Evolutionary conservation across 2,329 filamentous ascomycete species (phyloP).

Genomic region (Aureobasidium mangrovei): DNA sequence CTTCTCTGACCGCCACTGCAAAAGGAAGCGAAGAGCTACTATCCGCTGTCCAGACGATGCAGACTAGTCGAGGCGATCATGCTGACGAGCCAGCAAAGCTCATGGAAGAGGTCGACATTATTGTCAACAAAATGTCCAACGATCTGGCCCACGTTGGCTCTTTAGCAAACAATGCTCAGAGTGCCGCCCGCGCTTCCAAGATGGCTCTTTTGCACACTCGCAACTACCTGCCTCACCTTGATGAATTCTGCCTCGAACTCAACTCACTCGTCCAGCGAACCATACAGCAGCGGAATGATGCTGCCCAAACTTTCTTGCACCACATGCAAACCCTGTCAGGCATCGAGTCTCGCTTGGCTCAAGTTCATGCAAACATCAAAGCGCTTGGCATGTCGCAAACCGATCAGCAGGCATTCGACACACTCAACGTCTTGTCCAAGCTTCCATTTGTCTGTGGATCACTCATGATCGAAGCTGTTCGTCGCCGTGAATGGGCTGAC

Average conservation of each 20-base stretch:
- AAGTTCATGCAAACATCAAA: slow-evolving; percentile 63
- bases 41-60: slow-evolving; percentile 36
- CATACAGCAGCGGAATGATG: slow-evolving; percentile 56
- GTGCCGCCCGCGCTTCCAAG: slow-evolving; percentile 52
- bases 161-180: slow-evolving; percentile 58
- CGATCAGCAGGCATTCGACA: slow-evolving; percentile 70
- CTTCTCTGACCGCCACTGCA: slow-evolving; percentile 33
- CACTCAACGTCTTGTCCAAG: slow-evolving; percentile 69
- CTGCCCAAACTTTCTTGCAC: slow-evolving; percentile 55
- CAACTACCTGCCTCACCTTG: slow-evolving; percentile 53
- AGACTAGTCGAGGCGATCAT: slow-evolving; percentile 42
- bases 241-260: slow-evolving; percentile 49
- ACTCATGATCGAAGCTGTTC: slow-evolving; percentile 74
- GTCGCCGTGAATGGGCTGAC: slow-evolving; percentile 81
- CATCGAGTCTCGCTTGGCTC: slow-evolving; percentile 66
- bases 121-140: slow-evolving; percentile 76
- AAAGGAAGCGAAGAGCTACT: slow-evolving; percentile 37
- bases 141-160: slow-evolving; percentile 72
- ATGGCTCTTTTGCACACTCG: slow-evolving; percentile 56
- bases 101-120: slow-evolving; percentile 74
- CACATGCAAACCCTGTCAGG: slow-evolving; percentile 77
- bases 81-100: slow-evolving; percentile 57
- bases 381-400: slow-evolving; percentile 64
- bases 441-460: slow-evolving; percentile 86
- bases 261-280: slow-evolving; percentile 43